Conservation (phyloP, 1,284 basidiomycete species). For the Apiotrichum porosum region DNA sequence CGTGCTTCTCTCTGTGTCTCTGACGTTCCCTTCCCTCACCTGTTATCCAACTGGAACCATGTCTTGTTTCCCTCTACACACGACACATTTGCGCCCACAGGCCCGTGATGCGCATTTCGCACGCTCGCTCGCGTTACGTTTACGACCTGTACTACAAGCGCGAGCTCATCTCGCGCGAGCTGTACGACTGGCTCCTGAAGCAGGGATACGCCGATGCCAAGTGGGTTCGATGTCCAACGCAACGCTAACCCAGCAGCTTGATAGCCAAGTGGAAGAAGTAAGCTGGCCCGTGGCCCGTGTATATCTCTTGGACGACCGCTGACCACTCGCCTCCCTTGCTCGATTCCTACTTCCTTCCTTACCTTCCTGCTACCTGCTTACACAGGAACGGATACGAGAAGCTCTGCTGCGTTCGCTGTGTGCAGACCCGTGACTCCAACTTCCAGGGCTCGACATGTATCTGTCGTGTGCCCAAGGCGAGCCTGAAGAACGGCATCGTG, state of each 20-base stretch:
- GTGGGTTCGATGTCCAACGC: conserved; percentile 53
- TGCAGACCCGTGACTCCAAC: conserved; percentile 98
- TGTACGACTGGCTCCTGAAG: conserved; percentile 98
- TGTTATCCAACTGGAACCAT: not conserved
- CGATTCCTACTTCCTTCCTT: no score
- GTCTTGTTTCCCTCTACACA: not conserved
- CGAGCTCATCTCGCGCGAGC: conserved; percentile 84
- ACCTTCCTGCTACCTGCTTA: not conserved
- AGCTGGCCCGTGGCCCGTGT: conserved; percentile 3
- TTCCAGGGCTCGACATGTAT: conserved; percentile 99
- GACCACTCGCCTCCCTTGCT: no score
- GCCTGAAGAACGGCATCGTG: conserved; percentile 83
- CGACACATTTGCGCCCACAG: no score
- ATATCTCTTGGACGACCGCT: no score
- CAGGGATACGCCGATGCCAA: conserved; percentile 96
- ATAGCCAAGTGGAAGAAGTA: conserved; percentile 99
- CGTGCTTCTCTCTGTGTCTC: not conserved
- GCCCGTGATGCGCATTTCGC: conserved; percentile 96
- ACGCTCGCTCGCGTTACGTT: conserved; percentile 91
- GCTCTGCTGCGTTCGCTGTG: conserved; percentile 93
- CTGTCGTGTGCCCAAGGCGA: conserved; percentile 92
- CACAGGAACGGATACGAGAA: conserved; percentile 84
- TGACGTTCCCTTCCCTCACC: not conserved
- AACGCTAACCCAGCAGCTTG: conserved; percentile 57
- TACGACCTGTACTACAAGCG: conserved; percentile 99